Conservation (phyloP, 345 rosid genomes). For the Lagerstroemia speciosa region DNA sequence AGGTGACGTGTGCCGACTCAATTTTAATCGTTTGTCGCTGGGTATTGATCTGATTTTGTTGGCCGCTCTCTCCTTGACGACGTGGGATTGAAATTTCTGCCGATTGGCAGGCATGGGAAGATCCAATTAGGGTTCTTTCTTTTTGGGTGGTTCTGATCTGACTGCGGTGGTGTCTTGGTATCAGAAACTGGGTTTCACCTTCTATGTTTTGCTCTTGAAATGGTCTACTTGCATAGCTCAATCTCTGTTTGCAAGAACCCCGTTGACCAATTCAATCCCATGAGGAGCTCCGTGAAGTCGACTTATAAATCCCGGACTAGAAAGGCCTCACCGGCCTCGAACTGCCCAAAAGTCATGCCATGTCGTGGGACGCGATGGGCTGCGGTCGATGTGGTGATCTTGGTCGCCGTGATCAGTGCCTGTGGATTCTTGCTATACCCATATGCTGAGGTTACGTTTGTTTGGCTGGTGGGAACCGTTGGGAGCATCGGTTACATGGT, state of each 20-base stretch:
- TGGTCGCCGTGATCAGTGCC: conserved; percentile 15
- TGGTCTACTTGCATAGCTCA: conserved; percentile 12
- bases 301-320: background rate
- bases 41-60: background rate
- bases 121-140: background rate
- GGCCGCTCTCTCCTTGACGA: background rate
- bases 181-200: background rate
- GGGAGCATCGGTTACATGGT: conserved; percentile 32
- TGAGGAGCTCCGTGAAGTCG: conserved; percentile 9
- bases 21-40: background rate
- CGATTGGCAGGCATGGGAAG: background rate
- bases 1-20: background rate
- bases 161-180: background rate
- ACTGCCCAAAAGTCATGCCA: background rate
- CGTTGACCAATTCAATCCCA: conserved; percentile 11
- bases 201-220: conserved; percentile 2
- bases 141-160: conserved; percentile 3
- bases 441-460: conserved; percentile 2
- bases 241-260: conserved; percentile 13
- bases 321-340: conserved; percentile 3
- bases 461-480: conserved; percentile 9
- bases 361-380: conserved; percentile 16
- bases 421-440: conserved; percentile 17
- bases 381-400: conserved; percentile 14
- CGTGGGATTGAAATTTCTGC: background rate